These are phyloP conservation scores for Zymoseptoria crescenta DNA, from an alignment of 2,329 filamentous ascomycete genomes.

Conservation along the genomic window DNA sequence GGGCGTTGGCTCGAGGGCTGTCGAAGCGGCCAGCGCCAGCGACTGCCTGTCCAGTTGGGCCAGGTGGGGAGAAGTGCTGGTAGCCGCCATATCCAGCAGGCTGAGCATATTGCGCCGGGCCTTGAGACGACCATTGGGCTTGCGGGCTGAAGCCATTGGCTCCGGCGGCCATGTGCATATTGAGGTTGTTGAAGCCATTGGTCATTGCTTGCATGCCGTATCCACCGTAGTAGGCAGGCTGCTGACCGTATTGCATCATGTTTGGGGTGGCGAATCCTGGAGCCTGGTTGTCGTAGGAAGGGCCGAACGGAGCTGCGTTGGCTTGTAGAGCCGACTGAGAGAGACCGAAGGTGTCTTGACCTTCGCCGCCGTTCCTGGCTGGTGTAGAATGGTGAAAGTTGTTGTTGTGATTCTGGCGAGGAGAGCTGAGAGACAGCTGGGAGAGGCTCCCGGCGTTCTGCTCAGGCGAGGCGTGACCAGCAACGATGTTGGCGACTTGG, in stretches of 20 bases:
- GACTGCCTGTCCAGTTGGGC: conserved; percentile 39
- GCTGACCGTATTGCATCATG: conserved; percentile 24
- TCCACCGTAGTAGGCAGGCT: conserved; percentile 35
- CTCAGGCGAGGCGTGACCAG: conserved; percentile 34
- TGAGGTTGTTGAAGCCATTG: conserved; percentile 62
- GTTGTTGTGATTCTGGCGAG: conserved; percentile 67
- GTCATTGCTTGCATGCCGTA: conserved; percentile 57
- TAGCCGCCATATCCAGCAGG: conserved; percentile 53
- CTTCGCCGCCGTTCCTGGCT: conserved; percentile 37
- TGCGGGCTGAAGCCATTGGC: conserved; percentile 20
- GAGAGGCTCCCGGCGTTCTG: conserved; percentile 65
- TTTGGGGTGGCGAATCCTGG: conserved; percentile 19
- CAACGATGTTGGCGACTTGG: conserved; percentile 17
- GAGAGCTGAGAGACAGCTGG: conserved; percentile 51
- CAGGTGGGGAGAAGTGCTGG: conserved; percentile 33
- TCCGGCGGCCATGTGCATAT: conserved; percentile 34
- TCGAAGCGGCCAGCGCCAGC: conserved; percentile 45
- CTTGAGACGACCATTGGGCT: conserved; percentile 8
- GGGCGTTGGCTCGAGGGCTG: conserved; percentile 69
- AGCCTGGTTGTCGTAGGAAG: conserved; percentile 37
- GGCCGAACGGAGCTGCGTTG: conserved; percentile 71
- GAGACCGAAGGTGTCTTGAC: conserved; percentile 46
- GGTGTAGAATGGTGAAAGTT: conserved; percentile 35
- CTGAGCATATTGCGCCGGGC: conserved; percentile 27
- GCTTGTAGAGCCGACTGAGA: conserved; percentile 70